These are phyloP conservation scores for Cicer pinnatifidum DNA, from an alignment of 306 rosid genomes.

Conservation along the genomic window DNA sequence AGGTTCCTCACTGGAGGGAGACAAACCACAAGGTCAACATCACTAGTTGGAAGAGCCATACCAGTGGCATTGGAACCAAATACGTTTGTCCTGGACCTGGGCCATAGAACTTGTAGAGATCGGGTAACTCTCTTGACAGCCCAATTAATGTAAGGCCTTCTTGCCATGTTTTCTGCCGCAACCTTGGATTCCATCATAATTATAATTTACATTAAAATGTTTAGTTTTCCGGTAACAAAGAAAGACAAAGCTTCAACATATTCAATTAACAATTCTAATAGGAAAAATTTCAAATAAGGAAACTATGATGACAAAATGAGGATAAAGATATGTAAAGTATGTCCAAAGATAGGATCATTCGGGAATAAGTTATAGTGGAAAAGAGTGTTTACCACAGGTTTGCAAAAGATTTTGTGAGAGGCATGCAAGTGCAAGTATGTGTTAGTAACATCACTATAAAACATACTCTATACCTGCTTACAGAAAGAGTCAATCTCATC, in stretches of 20 bases:
- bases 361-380: conserved; percentile 3
- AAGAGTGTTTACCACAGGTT: conserved; percentile 33
- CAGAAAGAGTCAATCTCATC: conserved; percentile 87
- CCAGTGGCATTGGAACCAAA: conserved; percentile 94
- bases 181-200: conserved; percentile 62
- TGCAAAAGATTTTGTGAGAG: conserved; percentile 22
- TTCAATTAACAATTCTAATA: conserved; percentile 36
- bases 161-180: conserved; percentile 78
- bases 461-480: conserved; percentile 59
- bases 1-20: conserved; percentile 98
- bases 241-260: conserved; percentile 33
- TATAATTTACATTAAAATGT: conserved; percentile 39
- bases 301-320: conserved; percentile 6
- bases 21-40: conserved; percentile 93
- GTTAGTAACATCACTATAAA: conserved; percentile 16
- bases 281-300: conserved; percentile 8
- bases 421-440: conserved; percentile 23
- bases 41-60: conserved; percentile 95
- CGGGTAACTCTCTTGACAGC: conserved; percentile 94
- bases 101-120: conserved; percentile 94
- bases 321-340: conserved; percentile 16
- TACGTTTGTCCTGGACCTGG: conserved; percentile 90
- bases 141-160: conserved; percentile 92
- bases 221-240: conserved; percentile 23
- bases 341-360: conserved; percentile 18